Conservation (phyloP, 1,139 yeast species). For the Kurtzmaniella natalensis region DNA sequence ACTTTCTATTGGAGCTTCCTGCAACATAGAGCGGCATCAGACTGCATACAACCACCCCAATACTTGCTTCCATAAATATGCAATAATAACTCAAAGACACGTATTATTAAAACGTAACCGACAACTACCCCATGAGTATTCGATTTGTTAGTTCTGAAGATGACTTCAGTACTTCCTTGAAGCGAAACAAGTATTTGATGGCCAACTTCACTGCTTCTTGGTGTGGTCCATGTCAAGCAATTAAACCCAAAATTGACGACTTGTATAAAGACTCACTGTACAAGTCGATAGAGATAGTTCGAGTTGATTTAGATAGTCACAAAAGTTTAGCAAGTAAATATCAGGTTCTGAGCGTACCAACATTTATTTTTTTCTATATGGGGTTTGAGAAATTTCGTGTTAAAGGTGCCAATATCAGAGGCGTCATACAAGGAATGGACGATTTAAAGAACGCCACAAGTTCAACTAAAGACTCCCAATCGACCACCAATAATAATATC, state of each 20-base stretch:
- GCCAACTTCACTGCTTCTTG: slow-evolving; percentile 54
- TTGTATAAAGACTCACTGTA: slow-evolving; percentile 23
- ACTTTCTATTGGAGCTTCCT: no score
- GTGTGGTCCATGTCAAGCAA: slow-evolving; percentile 59
- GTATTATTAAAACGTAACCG: no score
- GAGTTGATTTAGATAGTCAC: slow-evolving; percentile 45
- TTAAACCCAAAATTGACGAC: slow-evolving; percentile 45
- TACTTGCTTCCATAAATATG: no score
- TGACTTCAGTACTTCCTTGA: slow-evolving; percentile 30
- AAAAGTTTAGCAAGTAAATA: slow-evolving; percentile 32
- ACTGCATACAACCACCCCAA: no score
- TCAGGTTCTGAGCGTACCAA: slow-evolving; percentile 43
- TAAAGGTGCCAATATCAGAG: slow-evolving; percentile 39
- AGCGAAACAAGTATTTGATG: slow-evolving; percentile 33
- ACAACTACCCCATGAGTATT: slow-evolving; percentile 17
- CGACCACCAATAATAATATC: no score
- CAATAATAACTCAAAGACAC: no score
- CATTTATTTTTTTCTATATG: slow-evolving; percentile 38
- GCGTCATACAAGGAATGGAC: no score
- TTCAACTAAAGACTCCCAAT: no score
- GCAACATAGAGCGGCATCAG: no score
- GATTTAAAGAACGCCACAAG: no score
- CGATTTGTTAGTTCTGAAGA: slow-evolving; percentile 15
- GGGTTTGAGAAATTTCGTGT: slow-evolving; percentile 34
- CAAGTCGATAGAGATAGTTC: slow-evolving; percentile 38